Conservation (phyloP, 495 filamentous ascomycete genomes). For the Annulohypoxylon moriforme region DNA sequence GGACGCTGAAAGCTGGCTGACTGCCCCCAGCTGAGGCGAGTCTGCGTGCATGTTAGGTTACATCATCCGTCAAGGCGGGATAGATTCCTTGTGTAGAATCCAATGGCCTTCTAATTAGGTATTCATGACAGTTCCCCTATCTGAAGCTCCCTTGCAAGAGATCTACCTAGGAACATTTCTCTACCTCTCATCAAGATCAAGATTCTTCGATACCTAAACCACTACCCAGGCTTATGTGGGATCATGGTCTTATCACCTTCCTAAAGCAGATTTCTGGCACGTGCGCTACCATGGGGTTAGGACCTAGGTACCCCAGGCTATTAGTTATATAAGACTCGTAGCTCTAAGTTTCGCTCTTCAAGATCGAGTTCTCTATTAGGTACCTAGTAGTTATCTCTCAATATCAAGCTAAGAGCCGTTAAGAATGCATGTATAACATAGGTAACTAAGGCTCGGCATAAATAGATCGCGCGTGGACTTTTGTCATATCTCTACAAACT, state of each 20-base stretch:
- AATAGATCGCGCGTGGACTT: neutral
- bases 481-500: neutral
- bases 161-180: neutral
- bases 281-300: constrained; percentile 6
- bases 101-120: no score
- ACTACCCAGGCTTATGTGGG: neutral
- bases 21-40: constrained; percentile 34
- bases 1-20: constrained; percentile 5
- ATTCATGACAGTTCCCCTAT: neutral
- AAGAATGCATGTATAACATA: neutral
- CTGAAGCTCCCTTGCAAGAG: neutral
- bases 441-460: neutral
- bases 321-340: neutral
- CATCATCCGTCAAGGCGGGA: neutral
- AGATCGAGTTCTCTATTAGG: neutral
- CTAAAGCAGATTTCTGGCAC: constrained; percentile 23
- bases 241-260: constrained; percentile 22
- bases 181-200: neutral
- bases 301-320: neutral
- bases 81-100: neutral
- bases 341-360: neutral
- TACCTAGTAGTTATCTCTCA: neutral
- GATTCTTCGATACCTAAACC: constrained; percentile 4
- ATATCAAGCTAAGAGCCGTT: neutral
- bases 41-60: constrained; percentile 2